These are phyloP conservation scores for Aureobasidium sp. DNA, from an alignment of 2,329 filamentous ascomycete species.

Conservation along the genomic window DNA sequence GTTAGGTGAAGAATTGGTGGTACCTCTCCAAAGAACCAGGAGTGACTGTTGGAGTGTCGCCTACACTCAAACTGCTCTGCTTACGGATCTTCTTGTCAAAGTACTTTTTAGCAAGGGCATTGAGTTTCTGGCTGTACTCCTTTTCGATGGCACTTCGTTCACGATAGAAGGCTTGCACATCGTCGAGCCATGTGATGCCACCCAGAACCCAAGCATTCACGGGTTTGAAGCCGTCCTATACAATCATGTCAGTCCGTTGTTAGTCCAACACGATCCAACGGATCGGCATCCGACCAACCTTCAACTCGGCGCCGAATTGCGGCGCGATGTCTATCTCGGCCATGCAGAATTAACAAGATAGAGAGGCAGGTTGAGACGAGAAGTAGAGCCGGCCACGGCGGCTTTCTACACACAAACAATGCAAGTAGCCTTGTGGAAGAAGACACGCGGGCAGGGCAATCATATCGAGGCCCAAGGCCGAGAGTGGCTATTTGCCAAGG, in stretches of 20 bases:
- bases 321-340: constrained; percentile 74
- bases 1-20: not conserved
- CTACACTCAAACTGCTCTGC: constrained; percentile 79
- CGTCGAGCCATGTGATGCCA: constrained; percentile 91
- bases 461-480: not conserved
- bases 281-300: constrained; percentile 50
- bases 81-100: constrained; percentile 95
- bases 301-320: constrained; percentile 88
- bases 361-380: not conserved
- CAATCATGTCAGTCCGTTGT: constrained; percentile 18
- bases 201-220: constrained; percentile 81
- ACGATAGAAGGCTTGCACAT: constrained; percentile 95
- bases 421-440: not conserved
- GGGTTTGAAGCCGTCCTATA: constrained; percentile 89
- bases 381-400: not conserved
- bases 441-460: constrained; percentile 3
- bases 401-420: constrained; percentile 2
- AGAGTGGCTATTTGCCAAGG: constrained; percentile 6
- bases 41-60: constrained; percentile 86
- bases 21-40: constrained; percentile 90
- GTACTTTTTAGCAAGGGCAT: constrained; percentile 85
- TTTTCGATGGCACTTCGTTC: constrained; percentile 92
- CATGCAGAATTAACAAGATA: constrained; percentile 44
- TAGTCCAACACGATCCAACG: not conserved
- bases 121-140: constrained; percentile 87